These are phyloP conservation scores for Diaporthe helianthi DNA, from an alignment of 2,329 filamentous ascomycete species.

Conservation along the genomic window DNA sequence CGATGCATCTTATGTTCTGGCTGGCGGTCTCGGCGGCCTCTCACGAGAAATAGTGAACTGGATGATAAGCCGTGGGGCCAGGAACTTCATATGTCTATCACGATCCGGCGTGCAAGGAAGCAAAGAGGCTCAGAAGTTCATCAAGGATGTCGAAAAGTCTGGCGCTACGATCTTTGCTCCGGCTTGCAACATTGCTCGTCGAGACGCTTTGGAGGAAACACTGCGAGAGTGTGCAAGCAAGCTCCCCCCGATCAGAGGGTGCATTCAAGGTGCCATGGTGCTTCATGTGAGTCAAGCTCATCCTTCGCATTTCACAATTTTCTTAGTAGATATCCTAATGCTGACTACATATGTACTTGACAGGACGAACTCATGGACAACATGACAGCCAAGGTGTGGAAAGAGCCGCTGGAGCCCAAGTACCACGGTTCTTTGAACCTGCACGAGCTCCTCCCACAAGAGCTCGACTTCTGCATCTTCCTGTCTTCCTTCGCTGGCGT, in stretches of 20 bases:
- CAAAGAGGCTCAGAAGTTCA: neutral
- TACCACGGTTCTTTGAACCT: slow-evolving; percentile 10
- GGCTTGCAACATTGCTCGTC: slow-evolving; percentile 34
- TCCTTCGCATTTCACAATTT: too few relatives aligned
- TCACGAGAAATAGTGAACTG: slow-evolving; percentile 32
- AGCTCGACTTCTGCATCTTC: slow-evolving; percentile 32
- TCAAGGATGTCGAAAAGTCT: slow-evolving; percentile 15
- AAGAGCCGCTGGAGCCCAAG: neutral
- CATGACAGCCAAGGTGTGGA: slow-evolving; percentile 9
- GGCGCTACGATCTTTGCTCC: slow-evolving; percentile 29
- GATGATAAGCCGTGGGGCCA: slow-evolving; percentile 33
- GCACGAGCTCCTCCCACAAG: neutral
- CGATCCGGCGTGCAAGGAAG: slow-evolving; percentile 23
- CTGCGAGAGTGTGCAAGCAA: neutral
- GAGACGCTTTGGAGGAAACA: neutral
- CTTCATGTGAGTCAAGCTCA: neutral
- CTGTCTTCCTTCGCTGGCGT: slow-evolving; percentile 21
- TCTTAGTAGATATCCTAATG: too few relatives aligned
- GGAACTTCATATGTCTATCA: slow-evolving; percentile 32
- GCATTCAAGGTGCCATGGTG: slow-evolving; percentile 13
- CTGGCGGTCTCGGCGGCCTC: slow-evolving; percentile 41
- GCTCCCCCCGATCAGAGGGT: slow-evolving; percentile 1
- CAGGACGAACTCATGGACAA: slow-evolving; percentile 6
- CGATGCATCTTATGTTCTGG: slow-evolving; percentile 37
- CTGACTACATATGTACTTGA: neutral